phyloP scores from a whole-genome alignment of 2,329 filamentous ascomycete genomes.

The Leptographium galeiforme region DNA sequence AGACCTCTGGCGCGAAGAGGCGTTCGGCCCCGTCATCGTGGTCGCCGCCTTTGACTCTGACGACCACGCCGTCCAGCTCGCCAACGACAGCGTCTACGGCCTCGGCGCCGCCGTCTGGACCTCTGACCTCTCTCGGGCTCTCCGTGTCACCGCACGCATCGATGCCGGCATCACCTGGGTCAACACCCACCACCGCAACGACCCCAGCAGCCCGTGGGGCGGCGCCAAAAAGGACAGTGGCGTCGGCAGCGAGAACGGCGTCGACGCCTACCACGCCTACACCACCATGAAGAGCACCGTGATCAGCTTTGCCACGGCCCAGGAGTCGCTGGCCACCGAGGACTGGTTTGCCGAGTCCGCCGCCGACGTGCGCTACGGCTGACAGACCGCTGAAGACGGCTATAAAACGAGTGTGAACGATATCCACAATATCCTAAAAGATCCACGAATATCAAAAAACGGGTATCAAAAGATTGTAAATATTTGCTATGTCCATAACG shows the following conservation, averaged over 20 bases:
- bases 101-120: constrained; percentile 71
- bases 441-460: too few relatives aligned
- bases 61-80: constrained; percentile 54
- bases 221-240: constrained; percentile 49
- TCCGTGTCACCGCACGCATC: constrained; percentile 58
- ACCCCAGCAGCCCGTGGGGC: constrained; percentile 59
- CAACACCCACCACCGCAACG: constrained; percentile 56
- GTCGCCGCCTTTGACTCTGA: constrained; percentile 64
- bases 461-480: too few relatives aligned
- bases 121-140: constrained; percentile 56
- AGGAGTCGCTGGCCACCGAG: constrained; percentile 37
- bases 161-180: constrained; percentile 49
- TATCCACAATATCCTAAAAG: not conserved
- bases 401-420: too few relatives aligned
- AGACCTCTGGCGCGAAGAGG: constrained; percentile 66
- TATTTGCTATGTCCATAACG: not conserved
- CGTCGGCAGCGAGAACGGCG: constrained; percentile 59
- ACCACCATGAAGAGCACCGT: constrained; percentile 52
- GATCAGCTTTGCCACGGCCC: constrained; percentile 50
- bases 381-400: too few relatives aligned
- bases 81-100: constrained; percentile 63
- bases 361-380: constrained; percentile 48
- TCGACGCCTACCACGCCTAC: constrained; percentile 48
- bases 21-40: constrained; percentile 69
- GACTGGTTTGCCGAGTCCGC: constrained; percentile 55